Evolutionary conservation across 202 grass and related monocot species (phyloP).

Genomic region (Saccharum hybrid): DNA sequence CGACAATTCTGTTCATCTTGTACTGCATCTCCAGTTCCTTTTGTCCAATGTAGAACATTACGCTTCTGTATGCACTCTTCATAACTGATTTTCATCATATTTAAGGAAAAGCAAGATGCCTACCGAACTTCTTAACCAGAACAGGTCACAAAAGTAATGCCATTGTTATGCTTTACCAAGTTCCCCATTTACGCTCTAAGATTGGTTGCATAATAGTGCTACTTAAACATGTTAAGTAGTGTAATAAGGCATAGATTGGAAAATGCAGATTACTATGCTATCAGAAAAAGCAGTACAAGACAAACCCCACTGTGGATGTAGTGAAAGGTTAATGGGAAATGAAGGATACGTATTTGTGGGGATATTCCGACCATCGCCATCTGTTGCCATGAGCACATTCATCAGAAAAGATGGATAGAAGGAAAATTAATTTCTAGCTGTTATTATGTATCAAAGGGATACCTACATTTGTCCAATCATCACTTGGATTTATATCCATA

Average conservation of each 20-base stretch:
- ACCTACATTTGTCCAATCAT: constrained; percentile 94
- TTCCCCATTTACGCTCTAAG: not conserved
- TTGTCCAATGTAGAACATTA: constrained; percentile 96
- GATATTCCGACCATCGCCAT: constrained; percentile 88
- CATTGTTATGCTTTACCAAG: constrained; percentile 14
- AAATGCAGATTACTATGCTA: not conserved
- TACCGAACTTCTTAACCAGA: not conserved
- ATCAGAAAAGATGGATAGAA: not conserved
- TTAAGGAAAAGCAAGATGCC: constrained; percentile 47
- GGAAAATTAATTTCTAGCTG: constrained; percentile 13
- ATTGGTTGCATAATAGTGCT: constrained; percentile 17
- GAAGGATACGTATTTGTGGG: constrained; percentile 91
- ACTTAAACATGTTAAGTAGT: not conserved
- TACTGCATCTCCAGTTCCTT: constrained; percentile 93
- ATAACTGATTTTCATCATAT: constrained; percentile 64
- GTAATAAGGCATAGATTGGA: constrained; percentile 6
- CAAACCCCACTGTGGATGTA: not conserved
- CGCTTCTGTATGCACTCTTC: constrained; percentile 87
- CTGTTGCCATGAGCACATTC: constrained; percentile 49
- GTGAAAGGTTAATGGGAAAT: constrained; percentile 12
- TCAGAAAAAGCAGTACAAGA: constrained; percentile 14
- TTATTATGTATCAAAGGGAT: not conserved
- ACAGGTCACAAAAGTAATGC: constrained; percentile 5
- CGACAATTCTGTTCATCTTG: constrained; percentile 82
- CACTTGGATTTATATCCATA: constrained; percentile 73